Evolutionary conservation across 2,329 filamentous ascomycete genomes (phyloP), one percentile per base, ranked within the genome.

Genomic region (Fusarium keratoplasticum): DNA sequence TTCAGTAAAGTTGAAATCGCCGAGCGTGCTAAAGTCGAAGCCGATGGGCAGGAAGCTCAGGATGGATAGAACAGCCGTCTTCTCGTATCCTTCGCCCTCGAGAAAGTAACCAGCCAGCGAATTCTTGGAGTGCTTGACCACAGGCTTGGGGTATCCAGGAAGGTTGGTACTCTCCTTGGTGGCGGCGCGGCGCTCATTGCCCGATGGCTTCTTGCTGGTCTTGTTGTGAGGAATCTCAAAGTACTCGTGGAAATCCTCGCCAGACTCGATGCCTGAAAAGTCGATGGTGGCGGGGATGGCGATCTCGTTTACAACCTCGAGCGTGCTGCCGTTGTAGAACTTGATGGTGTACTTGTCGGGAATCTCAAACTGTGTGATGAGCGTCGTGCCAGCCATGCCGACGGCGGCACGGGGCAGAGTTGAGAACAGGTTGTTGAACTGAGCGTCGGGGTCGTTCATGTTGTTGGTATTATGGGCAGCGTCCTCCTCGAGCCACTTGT

Each of bases 391-490:
- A 4, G 57, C 14, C 5, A 22, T 14, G 0, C 76, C 72, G n/a
- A 22, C 22, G 31, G 73, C 76, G 1, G 20, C 7, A 3, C 71
- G 71, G 18, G 77, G 68, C n/a, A 75, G 25, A 8, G 60, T 70
- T 1, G 42, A 36, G 52, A 78, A 78, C 4, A 73, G 70, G 10
- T 52, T 59, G 47, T 78, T 78, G 42, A 75, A 78, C 59, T 78
- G 76, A 13, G 76, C 76, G 52, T 78, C 76, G 1, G 76, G 76
- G 18, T 78, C 76, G 22, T 78, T 76, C 14, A 58, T 59, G 52
- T 72, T 75, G 31, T 57, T 44, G 13, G 59, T 47, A 27, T 62
- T 61, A 25, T 44, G 54, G 11, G 70, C 42, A 22, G 76, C 76
- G 10, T 78, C 76, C 40, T 77, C 66, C 60, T 78, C 68, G 18